Evolutionary conservation across 1,139 yeast species (phyloP).

Genomic region (Nakaseomyces glabratus): DNA sequence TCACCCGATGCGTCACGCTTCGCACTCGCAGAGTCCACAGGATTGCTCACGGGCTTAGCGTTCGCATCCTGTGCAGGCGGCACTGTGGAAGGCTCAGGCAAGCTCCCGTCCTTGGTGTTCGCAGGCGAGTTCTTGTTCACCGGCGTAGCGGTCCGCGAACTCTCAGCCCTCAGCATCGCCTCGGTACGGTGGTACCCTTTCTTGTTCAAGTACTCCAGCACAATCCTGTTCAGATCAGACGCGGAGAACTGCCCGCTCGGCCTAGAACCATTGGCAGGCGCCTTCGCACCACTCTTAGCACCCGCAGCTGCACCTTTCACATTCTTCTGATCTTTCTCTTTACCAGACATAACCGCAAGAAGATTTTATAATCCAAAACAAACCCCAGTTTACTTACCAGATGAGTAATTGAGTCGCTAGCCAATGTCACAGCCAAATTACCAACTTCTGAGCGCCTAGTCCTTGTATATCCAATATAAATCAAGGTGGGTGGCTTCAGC

Average conservation of each 20-base stretch:
- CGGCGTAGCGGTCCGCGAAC: slow-evolving; percentile 61
- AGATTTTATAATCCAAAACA: too few species aligned
- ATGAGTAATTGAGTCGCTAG: too few species aligned
- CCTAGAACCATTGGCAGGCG: slow-evolving; percentile 7
- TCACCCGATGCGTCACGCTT: slow-evolving; percentile 35
- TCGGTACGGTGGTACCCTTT: slow-evolving; percentile 94
- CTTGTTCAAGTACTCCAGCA: slow-evolving; percentile 81
- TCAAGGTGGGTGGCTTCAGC: too few species aligned
- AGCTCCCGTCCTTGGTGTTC: slow-evolving; percentile 22
- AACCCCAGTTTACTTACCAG: too few species aligned
- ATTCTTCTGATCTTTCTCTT: too few species aligned
- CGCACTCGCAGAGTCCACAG: slow-evolving; percentile 29
- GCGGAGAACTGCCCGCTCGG: slow-evolving; percentile 39
- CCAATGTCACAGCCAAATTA: too few species aligned
- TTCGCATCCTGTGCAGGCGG: slow-evolving; percentile 29
- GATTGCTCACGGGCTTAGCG: slow-evolving; percentile 35
- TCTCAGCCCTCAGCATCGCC: slow-evolving; percentile 84
- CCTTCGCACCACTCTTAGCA: slow-evolving; percentile 1
- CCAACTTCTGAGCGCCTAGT: too few species aligned
- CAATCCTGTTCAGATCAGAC: slow-evolving; percentile 81
- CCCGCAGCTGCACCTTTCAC: slow-evolving; percentile 1
- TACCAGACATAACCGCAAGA: too few species aligned
- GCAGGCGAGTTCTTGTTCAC: slow-evolving; percentile 35
- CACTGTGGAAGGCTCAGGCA: slow-evolving; percentile 31
- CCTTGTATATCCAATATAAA: too few species aligned